Percentiles rank a stretch among this genome's conserved stretches.
Conservation (phyloP, 192 early-diverging fungal species). For the Coemansia sp. region DNA sequence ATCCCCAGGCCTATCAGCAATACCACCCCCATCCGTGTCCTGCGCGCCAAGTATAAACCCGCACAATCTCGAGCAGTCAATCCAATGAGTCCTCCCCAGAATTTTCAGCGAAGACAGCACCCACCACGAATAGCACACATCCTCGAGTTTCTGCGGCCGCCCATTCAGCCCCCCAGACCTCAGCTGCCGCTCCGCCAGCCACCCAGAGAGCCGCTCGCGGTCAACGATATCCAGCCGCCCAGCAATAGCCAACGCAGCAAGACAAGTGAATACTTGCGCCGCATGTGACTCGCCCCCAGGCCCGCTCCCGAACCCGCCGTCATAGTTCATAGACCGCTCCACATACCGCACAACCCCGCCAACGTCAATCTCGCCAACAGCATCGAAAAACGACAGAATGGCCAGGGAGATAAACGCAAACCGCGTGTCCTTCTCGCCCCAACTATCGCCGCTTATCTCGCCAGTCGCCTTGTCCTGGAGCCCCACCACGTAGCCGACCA, state of each 20-base stretch:
- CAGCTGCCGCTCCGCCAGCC: slow-evolving; percentile 93
- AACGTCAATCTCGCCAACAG: slow-evolving; percentile 65
- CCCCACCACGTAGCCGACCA: slow-evolving; percentile 64
- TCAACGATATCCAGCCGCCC: slow-evolving; percentile 76
- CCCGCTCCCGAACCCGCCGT: slow-evolving; percentile 90
- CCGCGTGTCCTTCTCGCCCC: slow-evolving; percentile 93
- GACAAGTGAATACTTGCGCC: slow-evolving; percentile 89
- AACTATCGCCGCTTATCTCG: slow-evolving; percentile 86
- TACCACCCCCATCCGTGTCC: slow-evolving; percentile 84
- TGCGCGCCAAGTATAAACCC: slow-evolving; percentile 82
- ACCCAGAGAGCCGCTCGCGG: slow-evolving; percentile 80
- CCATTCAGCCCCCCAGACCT: slow-evolving; percentile 92
- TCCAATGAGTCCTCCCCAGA: slow-evolving; percentile 81
- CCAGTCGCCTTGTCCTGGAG: slow-evolving; percentile 66
- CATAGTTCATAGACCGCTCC: slow-evolving; percentile 83
- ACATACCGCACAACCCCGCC: slow-evolving; percentile 72
- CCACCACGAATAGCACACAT: slow-evolving; percentile 99
- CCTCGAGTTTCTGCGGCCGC: slow-evolving; percentile 92
- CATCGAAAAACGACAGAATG: slow-evolving; percentile 70
- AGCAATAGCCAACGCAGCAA: slow-evolving; percentile 85
- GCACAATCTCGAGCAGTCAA: slow-evolving; percentile 69
- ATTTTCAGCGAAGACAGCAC: slow-evolving; percentile 85
- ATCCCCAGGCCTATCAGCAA: slow-evolving; percentile 90
- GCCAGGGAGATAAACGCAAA: slow-evolving; percentile 87
- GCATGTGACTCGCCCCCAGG: slow-evolving; percentile 92